These are phyloP conservation scores for Citrus reticulata DNA, from an alignment of 345 rosid genomes.

Conservation along the genomic window DNA sequence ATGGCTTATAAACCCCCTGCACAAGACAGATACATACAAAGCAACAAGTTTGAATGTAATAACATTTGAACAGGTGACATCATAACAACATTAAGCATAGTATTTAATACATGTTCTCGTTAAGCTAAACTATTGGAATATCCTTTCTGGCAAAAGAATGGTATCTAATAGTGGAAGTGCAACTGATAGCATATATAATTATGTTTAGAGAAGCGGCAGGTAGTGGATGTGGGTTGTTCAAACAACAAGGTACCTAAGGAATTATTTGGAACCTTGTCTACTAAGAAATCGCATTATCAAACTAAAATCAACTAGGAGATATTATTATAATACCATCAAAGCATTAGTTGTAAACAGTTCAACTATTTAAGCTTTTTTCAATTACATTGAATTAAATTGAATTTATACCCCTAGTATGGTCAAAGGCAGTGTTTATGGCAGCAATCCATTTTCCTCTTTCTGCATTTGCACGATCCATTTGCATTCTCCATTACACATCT, in stretches of 20 bases:
- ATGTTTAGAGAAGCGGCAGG: neutral
- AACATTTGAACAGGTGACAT: conserved; percentile 6
- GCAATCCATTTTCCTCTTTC: conserved; percentile 98
- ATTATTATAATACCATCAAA: neutral
- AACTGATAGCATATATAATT: neutral
- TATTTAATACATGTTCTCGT: neutral
- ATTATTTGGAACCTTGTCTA: neutral
- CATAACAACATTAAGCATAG: neutral
- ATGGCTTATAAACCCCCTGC: conserved; percentile 85
- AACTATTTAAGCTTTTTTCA: neutral
- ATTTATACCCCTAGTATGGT: conserved; percentile 76
- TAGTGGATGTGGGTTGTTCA: neutral
- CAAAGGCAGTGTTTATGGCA: conserved; percentile 84
- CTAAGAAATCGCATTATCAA: neutral
- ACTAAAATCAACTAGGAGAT: neutral
- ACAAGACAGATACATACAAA: conserved; percentile 13
- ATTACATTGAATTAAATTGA: neutral
- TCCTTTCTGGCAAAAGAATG: neutral
- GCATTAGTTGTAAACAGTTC: neutral
- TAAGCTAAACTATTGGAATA: neutral
- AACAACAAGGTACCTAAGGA: neutral
- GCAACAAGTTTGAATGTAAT: neutral
- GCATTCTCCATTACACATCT: conserved; percentile 80
- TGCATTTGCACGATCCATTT: conserved; percentile 92
- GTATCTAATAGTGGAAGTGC: neutral